These are phyloP conservation scores for Aspergillus quadricinctus DNA, from an alignment of 2,329 filamentous ascomycete species.

Conservation along the genomic window DNA sequence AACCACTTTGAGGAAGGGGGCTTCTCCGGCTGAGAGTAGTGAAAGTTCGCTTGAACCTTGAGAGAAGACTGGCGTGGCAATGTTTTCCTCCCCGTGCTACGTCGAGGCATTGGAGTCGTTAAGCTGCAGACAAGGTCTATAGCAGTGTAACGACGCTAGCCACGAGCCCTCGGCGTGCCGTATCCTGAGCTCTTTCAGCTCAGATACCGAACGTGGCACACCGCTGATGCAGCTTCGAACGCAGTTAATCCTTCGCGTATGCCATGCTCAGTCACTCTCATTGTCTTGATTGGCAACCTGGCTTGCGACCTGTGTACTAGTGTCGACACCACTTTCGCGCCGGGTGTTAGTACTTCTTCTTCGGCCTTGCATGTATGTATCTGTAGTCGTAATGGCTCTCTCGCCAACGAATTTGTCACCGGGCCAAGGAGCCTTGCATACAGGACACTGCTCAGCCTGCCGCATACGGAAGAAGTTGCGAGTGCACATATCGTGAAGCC, in stretches of 20 bases:
- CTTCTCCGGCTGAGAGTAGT: not conserved
- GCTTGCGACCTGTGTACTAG: slow-evolving; percentile 10
- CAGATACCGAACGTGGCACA: not conserved
- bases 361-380: slow-evolving; percentile 23
- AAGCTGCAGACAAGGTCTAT: not conserved
- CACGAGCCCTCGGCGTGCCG: no score
- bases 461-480: slow-evolving; percentile 68
- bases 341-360: slow-evolving; percentile 20
- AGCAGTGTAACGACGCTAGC: not conserved
- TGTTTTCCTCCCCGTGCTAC: not conserved
- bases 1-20: not conserved
- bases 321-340: slow-evolving; percentile 8
- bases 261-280: not conserved
- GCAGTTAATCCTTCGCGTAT: not conserved
- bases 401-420: slow-evolving; percentile 52
- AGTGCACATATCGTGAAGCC: slow-evolving; percentile 74
- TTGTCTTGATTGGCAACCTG: not conserved
- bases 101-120: not conserved
- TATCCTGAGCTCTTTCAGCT: not conserved
- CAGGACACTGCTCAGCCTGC: slow-evolving; percentile 59
- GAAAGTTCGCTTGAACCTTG: not conserved
- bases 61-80: not conserved
- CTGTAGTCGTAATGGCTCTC: slow-evolving; percentile 39
- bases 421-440: slow-evolving; percentile 50
- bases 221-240: not conserved